phyloP scores from a whole-genome alignment of 2,329 filamentous ascomycete species.

The Aspergillus piperis region DNA sequence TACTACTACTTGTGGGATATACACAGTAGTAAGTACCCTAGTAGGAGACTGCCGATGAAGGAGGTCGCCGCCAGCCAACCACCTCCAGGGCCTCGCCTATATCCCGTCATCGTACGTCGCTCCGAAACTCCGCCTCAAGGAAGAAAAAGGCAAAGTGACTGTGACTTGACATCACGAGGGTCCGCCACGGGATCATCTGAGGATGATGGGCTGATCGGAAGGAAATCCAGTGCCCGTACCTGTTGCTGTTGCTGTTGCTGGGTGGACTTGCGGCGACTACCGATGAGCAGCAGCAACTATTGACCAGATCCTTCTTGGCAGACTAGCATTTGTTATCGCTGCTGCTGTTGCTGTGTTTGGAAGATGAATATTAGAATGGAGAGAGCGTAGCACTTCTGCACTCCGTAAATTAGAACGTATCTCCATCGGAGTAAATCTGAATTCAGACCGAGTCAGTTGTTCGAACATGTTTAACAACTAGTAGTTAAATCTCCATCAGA shows the following conservation, averaged over 20 bases:
- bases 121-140: no score
- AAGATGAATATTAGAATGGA: not conserved
- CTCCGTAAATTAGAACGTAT: not conserved
- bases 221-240: no score
- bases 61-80: not conserved
- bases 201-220: slow-evolving; percentile 9
- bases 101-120: no score
- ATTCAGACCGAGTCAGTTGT: not conserved
- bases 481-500: no score
- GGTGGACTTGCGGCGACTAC: not conserved
- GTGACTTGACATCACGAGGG: slow-evolving; percentile 6
- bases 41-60: slow-evolving; percentile 1
- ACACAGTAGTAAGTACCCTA: not conserved
- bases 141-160: not conserved
- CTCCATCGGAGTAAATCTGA: not conserved
- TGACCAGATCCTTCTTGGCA: not conserved
- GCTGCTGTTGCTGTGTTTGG: not conserved
- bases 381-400: no score
- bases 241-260: not conserved
- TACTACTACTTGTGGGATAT: no score
- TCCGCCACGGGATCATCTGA: slow-evolving; percentile 10
- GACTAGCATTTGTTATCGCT: not conserved
- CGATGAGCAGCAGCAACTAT: slow-evolving; percentile 1
- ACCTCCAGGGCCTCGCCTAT: not conserved
- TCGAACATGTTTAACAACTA: no score